Conservation (phyloP, 2,329 filamentous ascomycete genomes). For the Sporothrix luriei region DNA sequence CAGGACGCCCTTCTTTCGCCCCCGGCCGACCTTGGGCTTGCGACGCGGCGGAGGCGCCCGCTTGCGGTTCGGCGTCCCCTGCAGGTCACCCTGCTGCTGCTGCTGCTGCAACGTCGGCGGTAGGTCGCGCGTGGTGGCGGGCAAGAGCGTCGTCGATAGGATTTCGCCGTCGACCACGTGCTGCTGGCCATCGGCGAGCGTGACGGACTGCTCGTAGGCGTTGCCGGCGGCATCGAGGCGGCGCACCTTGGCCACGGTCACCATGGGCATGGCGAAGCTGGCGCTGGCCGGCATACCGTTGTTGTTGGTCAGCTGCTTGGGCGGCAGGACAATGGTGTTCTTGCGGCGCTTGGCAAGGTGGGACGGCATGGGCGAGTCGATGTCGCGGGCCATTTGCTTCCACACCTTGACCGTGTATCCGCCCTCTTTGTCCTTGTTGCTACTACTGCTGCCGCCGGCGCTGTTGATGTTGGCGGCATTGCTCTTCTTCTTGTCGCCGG, state of each 20-base stretch:
- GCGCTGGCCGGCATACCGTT: slow-evolving; percentile 16
- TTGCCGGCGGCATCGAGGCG: slow-evolving; percentile 78
- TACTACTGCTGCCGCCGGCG: slow-evolving; percentile 31
- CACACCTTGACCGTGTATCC: slow-evolving; percentile 62
- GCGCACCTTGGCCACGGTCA: slow-evolving; percentile 79
- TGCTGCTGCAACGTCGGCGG: slow-evolving; percentile 47
- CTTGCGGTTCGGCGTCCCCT: slow-evolving; percentile 53
- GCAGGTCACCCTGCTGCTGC: slow-evolving; percentile 35
- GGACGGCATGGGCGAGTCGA: slow-evolving; percentile 56
- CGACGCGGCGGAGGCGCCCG: slow-evolving; percentile 76
- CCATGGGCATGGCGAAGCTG: slow-evolving; percentile 51
- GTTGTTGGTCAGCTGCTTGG: slow-evolving; percentile 51
- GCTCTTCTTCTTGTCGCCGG: not conserved
- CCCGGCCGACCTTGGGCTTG: slow-evolving; percentile 71
- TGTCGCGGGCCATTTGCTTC: slow-evolving; percentile 63
- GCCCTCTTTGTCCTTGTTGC: slow-evolving; percentile 53
- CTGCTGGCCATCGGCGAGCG: slow-evolving; percentile 79
- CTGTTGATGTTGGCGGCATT: not conserved
- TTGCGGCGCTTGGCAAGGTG: slow-evolving; percentile 65
- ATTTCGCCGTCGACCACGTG: slow-evolving; percentile 80
- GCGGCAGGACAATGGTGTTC: slow-evolving; percentile 60
- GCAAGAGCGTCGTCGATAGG: slow-evolving; percentile 61
- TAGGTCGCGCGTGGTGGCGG: slow-evolving; percentile 55
- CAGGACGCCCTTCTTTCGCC: slow-evolving; percentile 76
- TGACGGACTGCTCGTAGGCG: slow-evolving; percentile 79